Percentiles rank a stretch among this genome's conserved stretches.
These are phyloP conservation scores for Chara braunii DNA, from an alignment of 139 green algal species.

Conservation along the genomic window DNA sequence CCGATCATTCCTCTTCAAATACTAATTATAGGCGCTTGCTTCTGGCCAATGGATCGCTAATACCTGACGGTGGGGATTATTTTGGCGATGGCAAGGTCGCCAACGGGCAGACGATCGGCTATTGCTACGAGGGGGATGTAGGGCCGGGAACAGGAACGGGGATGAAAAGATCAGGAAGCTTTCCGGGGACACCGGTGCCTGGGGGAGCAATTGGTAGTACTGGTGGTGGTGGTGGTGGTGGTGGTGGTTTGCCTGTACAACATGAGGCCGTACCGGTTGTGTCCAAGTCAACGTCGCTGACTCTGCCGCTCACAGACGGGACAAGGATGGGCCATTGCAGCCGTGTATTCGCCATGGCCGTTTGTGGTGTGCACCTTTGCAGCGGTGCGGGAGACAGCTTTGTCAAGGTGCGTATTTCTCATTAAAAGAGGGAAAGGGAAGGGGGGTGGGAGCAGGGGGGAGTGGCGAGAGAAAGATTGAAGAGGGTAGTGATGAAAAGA, in stretches of 20 bases:
- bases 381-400: conserved; percentile 29
- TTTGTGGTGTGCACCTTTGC: conserved; percentile 24
- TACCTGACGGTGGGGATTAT: neutral
- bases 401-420: conserved; percentile 40
- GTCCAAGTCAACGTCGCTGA: conserved; percentile 12
- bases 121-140: neutral
- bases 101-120: neutral
- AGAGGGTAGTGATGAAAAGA: too few relatives aligned
- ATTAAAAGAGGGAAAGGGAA: too few relatives aligned
- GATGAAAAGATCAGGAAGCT: neutral
- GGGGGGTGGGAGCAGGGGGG: too few relatives aligned
- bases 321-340: conserved; percentile 25
- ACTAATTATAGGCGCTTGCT: too few relatives aligned
- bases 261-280: neutral
- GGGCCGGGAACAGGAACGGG: neutral
- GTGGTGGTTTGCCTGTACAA: neutral
- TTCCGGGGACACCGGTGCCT: too few relatives aligned
- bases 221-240: neutral
- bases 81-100: neutral
- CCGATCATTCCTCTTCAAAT: too few relatives aligned
- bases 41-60: too few relatives aligned
- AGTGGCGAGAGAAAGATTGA: too few relatives aligned
- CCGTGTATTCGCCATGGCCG: conserved; percentile 21
- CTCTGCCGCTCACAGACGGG: conserved; percentile 25
- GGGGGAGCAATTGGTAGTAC: neutral